These are phyloP conservation scores for Lantana camara DNA, from an alignment of 257 asterid species.

Conservation along the genomic window DNA sequence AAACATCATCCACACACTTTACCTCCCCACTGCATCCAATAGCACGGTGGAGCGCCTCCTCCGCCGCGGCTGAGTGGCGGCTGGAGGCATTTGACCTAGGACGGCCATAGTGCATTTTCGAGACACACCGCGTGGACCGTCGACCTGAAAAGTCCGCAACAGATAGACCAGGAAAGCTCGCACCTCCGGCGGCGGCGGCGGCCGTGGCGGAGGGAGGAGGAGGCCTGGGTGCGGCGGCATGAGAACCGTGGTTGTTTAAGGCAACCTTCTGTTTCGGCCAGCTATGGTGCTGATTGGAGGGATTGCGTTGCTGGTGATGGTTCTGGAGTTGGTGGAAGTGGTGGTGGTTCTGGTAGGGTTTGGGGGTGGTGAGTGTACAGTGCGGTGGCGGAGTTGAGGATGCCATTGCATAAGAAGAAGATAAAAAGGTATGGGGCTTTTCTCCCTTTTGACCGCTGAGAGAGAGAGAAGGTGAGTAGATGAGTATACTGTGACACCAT, in stretches of 20 bases:
- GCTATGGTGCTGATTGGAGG: constrained; percentile 37
- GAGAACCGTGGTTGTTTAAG: constrained; percentile 42
- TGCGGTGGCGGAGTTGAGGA: constrained; percentile 92
- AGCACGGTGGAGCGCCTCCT: constrained; percentile 59
- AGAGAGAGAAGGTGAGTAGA: constrained; percentile 17
- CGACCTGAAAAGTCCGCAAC: constrained; percentile 77
- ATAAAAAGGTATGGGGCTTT: constrained; percentile 30
- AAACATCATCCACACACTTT: constrained; percentile 36
- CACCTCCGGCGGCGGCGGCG: constrained; percentile 32
- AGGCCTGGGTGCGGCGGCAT: constrained; percentile 34
- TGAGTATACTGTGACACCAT: not conserved
- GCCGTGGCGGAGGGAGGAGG: constrained; percentile 34
- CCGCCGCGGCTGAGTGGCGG: constrained; percentile 79
- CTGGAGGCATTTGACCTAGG: constrained; percentile 52
- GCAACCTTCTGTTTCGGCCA: constrained; percentile 59
- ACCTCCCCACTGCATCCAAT: constrained; percentile 40
- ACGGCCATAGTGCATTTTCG: constrained; percentile 89
- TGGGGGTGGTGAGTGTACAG: constrained; percentile 76
- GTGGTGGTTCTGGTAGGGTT: constrained; percentile 74
- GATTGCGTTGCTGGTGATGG: constrained; percentile 34
- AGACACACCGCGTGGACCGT: constrained; percentile 83
- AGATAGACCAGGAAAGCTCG: constrained; percentile 49
- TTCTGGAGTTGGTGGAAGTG: constrained; percentile 44
- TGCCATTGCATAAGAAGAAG: constrained; percentile 55
- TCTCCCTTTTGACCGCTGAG: constrained; percentile 18